Base-by-base conservation (phyloP, 192 early-diverging fungal genomes). In the Ambispora gerdemannii region DNA sequence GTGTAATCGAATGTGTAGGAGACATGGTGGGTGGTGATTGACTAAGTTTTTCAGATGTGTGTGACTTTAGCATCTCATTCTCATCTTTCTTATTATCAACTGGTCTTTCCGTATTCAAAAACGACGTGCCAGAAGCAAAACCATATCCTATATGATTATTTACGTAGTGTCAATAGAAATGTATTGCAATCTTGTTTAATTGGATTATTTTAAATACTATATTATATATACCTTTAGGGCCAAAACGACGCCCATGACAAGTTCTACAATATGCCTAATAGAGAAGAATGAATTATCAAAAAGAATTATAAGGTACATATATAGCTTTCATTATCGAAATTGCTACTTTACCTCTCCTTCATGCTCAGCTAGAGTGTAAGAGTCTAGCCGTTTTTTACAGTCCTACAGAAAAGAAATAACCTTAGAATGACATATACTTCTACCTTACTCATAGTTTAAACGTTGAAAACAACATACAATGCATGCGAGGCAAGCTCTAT, bases 381-480 rank as follows among this genome's bases (percentile, higher is more conserved):
- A 86, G 47, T 86, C 85, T 28, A 86, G 70, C 17, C 78, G 77
- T 52, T 84, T 84, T 20, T 81, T 82, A 62, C 85, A 86, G 71
- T 86, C 83, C 72, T 72, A 59, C 32, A 61, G 73, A 30, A 63
- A 72, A 35, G 74, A 67, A 64, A 74, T 71, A 59, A 64, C n/a
- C n/a, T n/a, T n/a, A n/a, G n/a, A n/a, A n/a, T n/a, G n/a, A n/a
- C n/a, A n/a, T n/a, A n/a, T n/a, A n/a, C n/a, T n/a, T n/a, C n/a
- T 30, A 59, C 6, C 6, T 1, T 1, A 62, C 8, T 43, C 22
- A 51, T 17, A 70, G 33, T 34, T 19, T 35, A 55, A 11, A 62
- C 33, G 13, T 19, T 73, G 13, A n/a, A 49, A 32, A 53, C 30
- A 66, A 43, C 36, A 34, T 43, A 61, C 43, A 69, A 67, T 76